Percentiles rank a stretch among this genome's conserved stretches.
Conservation (phyloP, 148 eudicot species). For the Spergularia marina region DNA sequence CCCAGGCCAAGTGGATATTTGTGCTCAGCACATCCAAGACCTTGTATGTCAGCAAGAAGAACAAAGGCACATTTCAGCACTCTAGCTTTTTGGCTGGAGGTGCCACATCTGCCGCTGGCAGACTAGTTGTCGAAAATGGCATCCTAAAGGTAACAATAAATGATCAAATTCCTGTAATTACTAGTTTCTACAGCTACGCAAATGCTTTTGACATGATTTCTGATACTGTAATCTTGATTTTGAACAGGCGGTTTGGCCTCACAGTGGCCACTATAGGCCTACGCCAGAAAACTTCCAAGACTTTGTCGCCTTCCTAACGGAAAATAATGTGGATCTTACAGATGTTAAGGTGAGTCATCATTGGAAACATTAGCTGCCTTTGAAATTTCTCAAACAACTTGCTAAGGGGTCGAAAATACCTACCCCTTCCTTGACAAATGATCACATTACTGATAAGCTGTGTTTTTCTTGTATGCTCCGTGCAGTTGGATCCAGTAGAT, state of each 20-base stretch:
- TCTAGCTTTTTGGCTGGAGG: slow-evolving; percentile 99
- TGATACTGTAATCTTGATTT: neutral
- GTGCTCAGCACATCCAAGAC: slow-evolving; percentile 86
- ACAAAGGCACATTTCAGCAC: slow-evolving; percentile 91
- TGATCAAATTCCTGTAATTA: neutral
- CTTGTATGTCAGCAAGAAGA: slow-evolving; percentile 82
- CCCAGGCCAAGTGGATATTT: slow-evolving; percentile 86
- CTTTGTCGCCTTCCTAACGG: slow-evolving; percentile 64
- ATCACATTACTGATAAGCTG: slow-evolving; percentile 11
- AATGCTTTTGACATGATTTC: neutral
- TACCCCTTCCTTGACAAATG: neutral
- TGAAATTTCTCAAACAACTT: neutral
- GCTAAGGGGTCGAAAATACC: neutral
- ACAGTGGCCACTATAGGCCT: slow-evolving; percentile 96
- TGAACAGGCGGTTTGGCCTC: slow-evolving; percentile 89
- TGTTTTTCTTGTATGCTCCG: neutral
- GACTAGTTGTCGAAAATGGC: slow-evolving; percentile 75
- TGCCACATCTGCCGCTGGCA: slow-evolving; percentile 95
- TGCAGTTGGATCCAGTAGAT: slow-evolving; percentile 76
- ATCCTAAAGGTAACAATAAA: slow-evolving; percentile 56
- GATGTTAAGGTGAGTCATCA: slow-evolving; percentile 65
- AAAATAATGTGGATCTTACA: slow-evolving; percentile 70
- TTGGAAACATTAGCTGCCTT: neutral
- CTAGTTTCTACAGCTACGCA: neutral
- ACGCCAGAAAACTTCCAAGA: slow-evolving; percentile 90